Percentiles rank a stretch among this genome's conserved stretches.
Conservation (phyloP, 306 rosid genomes). For the Gynostemma pentaphyllum region DNA sequence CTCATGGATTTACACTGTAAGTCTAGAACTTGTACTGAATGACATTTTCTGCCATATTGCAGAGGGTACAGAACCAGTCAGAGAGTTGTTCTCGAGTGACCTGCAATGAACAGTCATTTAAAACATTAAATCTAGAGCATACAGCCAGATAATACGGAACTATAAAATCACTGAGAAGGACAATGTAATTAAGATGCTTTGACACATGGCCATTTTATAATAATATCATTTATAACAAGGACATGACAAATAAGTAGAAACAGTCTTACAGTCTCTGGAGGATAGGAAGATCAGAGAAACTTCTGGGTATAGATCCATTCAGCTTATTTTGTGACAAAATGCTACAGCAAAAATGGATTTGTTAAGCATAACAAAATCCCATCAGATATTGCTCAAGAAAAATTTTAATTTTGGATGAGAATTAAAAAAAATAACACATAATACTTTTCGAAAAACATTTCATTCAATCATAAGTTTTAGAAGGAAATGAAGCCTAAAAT, state of each 20-base stretch:
- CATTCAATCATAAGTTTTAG: background rate
- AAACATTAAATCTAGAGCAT: conserved; percentile 6
- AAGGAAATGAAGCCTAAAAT: background rate
- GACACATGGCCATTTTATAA: background rate
- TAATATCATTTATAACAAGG: background rate
- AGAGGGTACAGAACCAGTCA: conserved; percentile 41
- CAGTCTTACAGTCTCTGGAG: conserved; percentile 67
- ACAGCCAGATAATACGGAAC: background rate
- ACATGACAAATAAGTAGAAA: background rate
- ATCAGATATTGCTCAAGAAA: background rate
- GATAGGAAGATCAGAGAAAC: conserved; percentile 37
- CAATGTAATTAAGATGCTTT: background rate
- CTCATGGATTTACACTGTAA: conserved; percentile 36
- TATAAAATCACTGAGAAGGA: background rate
- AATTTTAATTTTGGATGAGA: background rate
- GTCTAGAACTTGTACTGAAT: conserved; percentile 25
- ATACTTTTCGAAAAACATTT: background rate
- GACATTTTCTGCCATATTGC: conserved; percentile 41
- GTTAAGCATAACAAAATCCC: background rate
- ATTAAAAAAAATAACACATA: background rate
- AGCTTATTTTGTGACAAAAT: conserved; percentile 50
- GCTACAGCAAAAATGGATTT: conserved; percentile 28
- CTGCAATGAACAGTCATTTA: conserved; percentile 28
- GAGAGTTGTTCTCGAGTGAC: conserved; percentile 36
- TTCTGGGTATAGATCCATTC: conserved; percentile 52